Conservation (phyloP, 352 stramenopile genomes). For the Blastocystis sp. region DNA sequence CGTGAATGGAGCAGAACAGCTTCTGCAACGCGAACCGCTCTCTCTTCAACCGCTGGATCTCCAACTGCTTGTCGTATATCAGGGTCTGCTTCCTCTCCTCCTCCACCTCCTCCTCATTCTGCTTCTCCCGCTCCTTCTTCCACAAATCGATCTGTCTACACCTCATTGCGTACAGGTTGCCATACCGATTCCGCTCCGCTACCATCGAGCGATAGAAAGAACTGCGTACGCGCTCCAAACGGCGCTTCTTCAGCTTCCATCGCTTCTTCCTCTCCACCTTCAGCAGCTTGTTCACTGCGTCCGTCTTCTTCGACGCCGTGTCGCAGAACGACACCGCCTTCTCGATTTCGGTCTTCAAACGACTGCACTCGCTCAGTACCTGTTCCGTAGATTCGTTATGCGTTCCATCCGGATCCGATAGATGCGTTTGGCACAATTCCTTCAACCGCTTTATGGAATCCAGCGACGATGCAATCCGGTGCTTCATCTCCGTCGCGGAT, state of each 20-base stretch:
- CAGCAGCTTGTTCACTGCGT: constrained; percentile 47
- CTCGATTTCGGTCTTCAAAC: constrained; percentile 19
- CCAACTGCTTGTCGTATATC: constrained; percentile 36
- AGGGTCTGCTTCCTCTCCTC: constrained; percentile 4
- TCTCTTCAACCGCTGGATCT: constrained; percentile 12
- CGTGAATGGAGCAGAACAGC: constrained; percentile 32
- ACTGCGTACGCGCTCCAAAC: constrained; percentile 30
- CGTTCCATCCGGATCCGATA: background rate
- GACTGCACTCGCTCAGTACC: background rate
- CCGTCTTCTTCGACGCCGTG: constrained; percentile 45
- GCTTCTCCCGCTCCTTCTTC: constrained; percentile 40
- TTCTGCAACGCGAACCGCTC: constrained; percentile 30
- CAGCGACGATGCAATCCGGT: background rate
- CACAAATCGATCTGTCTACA: constrained; percentile 60
- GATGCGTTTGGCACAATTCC: background rate
- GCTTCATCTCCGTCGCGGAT: constrained; percentile 46
- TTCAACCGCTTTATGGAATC: background rate
- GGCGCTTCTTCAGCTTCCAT: constrained; percentile 52
- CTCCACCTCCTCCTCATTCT: constrained; percentile 44
- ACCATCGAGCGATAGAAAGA: constrained; percentile 61
- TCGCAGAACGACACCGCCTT: background rate
- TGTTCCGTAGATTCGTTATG: background rate
- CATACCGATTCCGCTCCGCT: constrained; percentile 37
- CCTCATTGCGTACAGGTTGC: background rate
- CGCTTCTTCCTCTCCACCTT: constrained; percentile 31